These are phyloP conservation scores for Aspergillus pseudotamarii DNA, from an alignment of 2,329 filamentous ascomycete species.

Conservation along the genomic window DNA sequence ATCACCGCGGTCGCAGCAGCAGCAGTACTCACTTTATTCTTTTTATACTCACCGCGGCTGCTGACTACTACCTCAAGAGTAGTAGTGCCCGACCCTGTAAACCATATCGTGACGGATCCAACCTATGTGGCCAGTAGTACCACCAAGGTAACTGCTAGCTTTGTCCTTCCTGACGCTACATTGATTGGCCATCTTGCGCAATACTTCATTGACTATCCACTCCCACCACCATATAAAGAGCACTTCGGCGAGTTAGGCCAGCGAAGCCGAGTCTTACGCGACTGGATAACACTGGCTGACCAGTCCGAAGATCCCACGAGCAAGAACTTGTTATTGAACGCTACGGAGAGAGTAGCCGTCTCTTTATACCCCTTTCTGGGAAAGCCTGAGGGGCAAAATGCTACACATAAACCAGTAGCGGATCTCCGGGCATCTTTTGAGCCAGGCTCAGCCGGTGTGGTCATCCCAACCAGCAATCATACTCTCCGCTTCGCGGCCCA, in stretches of 20 bases:
- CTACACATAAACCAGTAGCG: background rate
- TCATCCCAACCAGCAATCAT: constrained; percentile 14
- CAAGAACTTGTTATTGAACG: background rate
- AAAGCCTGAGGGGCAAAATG: background rate
- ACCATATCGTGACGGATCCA: background rate
- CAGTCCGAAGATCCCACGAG: background rate
- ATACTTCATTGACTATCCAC: constrained; percentile 9
- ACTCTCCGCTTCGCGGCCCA: constrained; percentile 14
- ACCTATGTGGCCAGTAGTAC: background rate
- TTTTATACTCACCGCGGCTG: background rate
- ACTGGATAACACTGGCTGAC: constrained; percentile 5
- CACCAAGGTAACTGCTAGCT: background rate
- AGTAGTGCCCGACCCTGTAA: background rate
- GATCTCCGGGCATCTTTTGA: constrained; percentile 11
- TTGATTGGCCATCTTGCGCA: background rate
- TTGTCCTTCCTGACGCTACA: fast-evolving
- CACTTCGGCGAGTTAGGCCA: constrained; percentile 9
- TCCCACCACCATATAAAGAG: constrained; percentile 8
- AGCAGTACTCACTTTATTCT: background rate
- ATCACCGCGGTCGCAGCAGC: background rate
- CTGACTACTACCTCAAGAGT: background rate
- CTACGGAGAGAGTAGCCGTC: background rate
- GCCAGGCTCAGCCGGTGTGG: constrained; percentile 3
- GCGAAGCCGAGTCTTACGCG: constrained; percentile 5
- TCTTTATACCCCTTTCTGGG: constrained; percentile 8